phyloP scores from a whole-genome alignment of 1,139 yeast genomes.

The Geotrichum reessii region DNA sequence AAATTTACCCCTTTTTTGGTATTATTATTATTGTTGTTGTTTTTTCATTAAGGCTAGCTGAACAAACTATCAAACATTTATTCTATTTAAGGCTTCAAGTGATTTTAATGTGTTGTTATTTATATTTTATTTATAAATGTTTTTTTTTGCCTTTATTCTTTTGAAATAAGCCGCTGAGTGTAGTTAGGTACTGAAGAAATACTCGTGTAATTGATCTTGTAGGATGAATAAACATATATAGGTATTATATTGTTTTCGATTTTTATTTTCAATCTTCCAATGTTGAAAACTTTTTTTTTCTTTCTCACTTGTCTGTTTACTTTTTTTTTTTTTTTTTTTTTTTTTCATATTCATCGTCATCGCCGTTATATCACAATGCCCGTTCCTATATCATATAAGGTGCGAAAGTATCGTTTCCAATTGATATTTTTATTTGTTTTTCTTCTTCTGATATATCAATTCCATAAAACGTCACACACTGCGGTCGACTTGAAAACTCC shows the following conservation, averaged over 20 bases:
- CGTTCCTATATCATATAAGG: conserved; percentile 13
- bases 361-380: conserved; percentile 10
- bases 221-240: too few species aligned
- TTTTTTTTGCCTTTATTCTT: too few species aligned
- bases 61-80: too few species aligned
- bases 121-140: too few species aligned
- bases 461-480: conserved; percentile 10
- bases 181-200: not conserved
- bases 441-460: conserved; percentile 11
- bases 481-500: not conserved
- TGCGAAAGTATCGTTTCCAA: conserved; percentile 18
- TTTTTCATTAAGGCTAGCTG: too few species aligned
- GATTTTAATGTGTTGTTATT: too few species aligned
- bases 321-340: not conserved
- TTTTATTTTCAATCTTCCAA: not conserved
- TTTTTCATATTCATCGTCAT: not conserved
- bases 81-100: too few species aligned
- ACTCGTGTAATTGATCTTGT: not conserved
- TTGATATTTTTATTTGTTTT: conserved; percentile 12
- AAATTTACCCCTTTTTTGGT: too few species aligned
- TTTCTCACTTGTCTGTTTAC: not conserved
- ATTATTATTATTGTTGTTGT: too few species aligned
- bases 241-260: not conserved
- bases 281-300: not conserved
- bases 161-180: not conserved